Evolutionary conservation across 371 early-diverging fungal species (phyloP).

Genomic region (Massospora cicadina): DNA sequence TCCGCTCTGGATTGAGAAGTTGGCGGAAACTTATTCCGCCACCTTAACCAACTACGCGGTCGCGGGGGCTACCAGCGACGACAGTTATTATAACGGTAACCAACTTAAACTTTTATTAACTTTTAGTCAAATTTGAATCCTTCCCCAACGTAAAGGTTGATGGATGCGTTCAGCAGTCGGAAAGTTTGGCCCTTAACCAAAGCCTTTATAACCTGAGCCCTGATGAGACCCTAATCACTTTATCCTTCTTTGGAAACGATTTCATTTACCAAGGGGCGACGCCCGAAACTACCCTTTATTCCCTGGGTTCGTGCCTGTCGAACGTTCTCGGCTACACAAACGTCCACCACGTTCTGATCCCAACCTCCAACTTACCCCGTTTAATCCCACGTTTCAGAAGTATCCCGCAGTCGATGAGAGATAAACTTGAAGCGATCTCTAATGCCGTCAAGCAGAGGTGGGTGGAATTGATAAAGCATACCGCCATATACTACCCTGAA

Average conservation of each 20-base stretch:
- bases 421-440: not conserved
- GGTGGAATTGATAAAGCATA: not conserved
- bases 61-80: slow-evolving; percentile 33
- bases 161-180: not conserved
- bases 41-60: slow-evolving; percentile 24
- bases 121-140: not conserved
- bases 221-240: not conserved
- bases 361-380: not conserved
- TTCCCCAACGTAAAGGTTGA: not conserved
- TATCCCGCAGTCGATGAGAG: not conserved
- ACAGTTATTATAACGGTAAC: slow-evolving; percentile 10
- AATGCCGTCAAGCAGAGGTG: not conserved
- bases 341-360: not conserved
- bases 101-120: not conserved
- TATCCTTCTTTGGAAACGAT: not conserved
- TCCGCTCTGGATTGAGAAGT: slow-evolving; percentile 34
- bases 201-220: not conserved
- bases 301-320: not conserved
- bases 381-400: not conserved
- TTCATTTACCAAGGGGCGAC: not conserved
- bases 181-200: not conserved
- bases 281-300: not conserved
- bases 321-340: not conserved
- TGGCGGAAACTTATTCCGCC: slow-evolving; percentile 19
- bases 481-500: not conserved